These are phyloP conservation scores for Scheffersomyces quercinus DNA, from an alignment of 1,139 yeast genomes.

Conservation along the genomic window DNA sequence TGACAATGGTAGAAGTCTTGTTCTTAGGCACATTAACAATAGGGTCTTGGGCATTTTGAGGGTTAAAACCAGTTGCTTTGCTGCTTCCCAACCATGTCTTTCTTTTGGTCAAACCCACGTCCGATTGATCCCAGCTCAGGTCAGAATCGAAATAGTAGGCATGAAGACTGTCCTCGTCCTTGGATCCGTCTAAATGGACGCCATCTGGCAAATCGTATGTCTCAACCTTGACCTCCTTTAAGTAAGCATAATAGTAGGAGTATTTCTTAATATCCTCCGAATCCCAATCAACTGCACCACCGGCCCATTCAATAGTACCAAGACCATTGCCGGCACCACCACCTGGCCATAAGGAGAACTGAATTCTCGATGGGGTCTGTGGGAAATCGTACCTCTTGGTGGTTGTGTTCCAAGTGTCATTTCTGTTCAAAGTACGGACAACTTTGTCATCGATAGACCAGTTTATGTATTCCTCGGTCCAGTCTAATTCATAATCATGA, in stretches of 20 bases:
- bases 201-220: slow-evolving; percentile 71
- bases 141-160: slow-evolving; percentile 61
- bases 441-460: slow-evolving; percentile 76
- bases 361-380: slow-evolving; percentile 88
- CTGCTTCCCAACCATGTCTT: slow-evolving; percentile 56
- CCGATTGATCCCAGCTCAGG: slow-evolving; percentile 38
- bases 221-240: slow-evolving; percentile 59
- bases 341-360: slow-evolving; percentile 92
- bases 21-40: slow-evolving; percentile 3
- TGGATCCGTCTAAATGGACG: slow-evolving; percentile 31
- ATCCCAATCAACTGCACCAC: slow-evolving; percentile 85
- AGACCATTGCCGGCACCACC: slow-evolving; percentile 62
- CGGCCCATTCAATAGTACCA: slow-evolving; percentile 94
- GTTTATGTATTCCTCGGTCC: slow-evolving; percentile 70
- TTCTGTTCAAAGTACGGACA: slow-evolving; percentile 66
- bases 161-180: slow-evolving; percentile 34
- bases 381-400: slow-evolving; percentile 64
- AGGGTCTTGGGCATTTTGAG: slow-evolving; percentile 34
- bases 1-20: slow-evolving; percentile 3
- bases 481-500: slow-evolving; percentile 80
- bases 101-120: slow-evolving; percentile 60
- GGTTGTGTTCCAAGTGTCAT: slow-evolving; percentile 71
- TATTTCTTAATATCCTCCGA: slow-evolving; percentile 67
- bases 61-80: slow-evolving; percentile 65
- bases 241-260: slow-evolving; percentile 74